A percentile compares a stretch with the other conserved stretches of the same genome.
Evolutionary conservation across 2,329 filamentous ascomycete species (phyloP).

Genomic region (Xenoacremonium recifei): DNA sequence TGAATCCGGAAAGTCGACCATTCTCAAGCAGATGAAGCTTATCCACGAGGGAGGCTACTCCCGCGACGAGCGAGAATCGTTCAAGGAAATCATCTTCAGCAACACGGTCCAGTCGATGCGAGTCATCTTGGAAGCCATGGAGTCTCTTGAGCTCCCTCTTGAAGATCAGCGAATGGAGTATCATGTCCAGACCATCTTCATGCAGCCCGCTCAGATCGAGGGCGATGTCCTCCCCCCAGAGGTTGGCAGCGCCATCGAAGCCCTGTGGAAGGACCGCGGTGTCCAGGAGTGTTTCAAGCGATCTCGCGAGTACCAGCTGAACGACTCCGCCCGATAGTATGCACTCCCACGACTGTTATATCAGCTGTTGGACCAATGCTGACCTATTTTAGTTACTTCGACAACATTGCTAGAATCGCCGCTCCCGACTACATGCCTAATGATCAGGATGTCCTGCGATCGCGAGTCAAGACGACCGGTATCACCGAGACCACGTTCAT

Average conservation of each 20-base stretch:
- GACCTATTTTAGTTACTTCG: conserved; percentile 75
- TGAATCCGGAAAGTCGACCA: conserved; percentile 92
- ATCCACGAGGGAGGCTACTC: conserved; percentile 99
- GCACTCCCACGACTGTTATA: conserved; percentile 35
- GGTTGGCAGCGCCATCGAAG: conserved; percentile 89
- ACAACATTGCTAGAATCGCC: conserved; percentile 88
- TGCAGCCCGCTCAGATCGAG: conserved; percentile 96
- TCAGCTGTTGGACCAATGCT: conserved; percentile 20
- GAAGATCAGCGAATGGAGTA: conserved; percentile 93
- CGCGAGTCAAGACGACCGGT: conserved; percentile 96
- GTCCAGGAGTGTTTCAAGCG: conserved; percentile 95
- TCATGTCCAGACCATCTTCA: conserved; percentile 97
- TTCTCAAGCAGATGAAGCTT: conserved; percentile 99
- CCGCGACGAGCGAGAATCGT: conserved; percentile 73
- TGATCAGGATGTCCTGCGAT: conserved; percentile 91
- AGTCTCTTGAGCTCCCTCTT: conserved; percentile 73
- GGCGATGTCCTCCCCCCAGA: conserved; percentile 92
- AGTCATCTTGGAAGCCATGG: conserved; percentile 68
- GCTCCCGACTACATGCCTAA: conserved; percentile 91
- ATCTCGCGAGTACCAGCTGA: conserved; percentile 92
- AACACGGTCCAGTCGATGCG: conserved; percentile 70
- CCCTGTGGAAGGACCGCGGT: conserved; percentile 88
- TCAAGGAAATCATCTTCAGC: conserved; percentile 71
- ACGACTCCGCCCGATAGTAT: conserved; percentile 95
- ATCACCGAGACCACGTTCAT: conserved; percentile 97